Evolutionary conservation across 179 eudicot genomes (phyloP), one percentile per base, ranked within the genome.

Genomic region (Spinacia oleracea): DNA sequence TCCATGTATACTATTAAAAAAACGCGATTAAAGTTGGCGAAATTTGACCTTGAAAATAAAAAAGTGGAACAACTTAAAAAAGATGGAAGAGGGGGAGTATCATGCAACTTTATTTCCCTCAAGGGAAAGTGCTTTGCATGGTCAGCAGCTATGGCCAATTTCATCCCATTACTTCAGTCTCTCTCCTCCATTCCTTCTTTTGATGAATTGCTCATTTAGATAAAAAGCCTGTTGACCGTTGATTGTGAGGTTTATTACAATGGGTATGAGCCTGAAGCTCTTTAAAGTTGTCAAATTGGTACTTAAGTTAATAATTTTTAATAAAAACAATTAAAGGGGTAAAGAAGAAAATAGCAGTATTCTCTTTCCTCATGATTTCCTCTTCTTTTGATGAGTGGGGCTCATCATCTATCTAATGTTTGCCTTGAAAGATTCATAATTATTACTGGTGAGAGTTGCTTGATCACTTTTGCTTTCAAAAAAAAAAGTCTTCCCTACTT

Each of bases 351-450:
- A 74, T 78, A 83, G 83, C 80, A 73, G 73, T 84, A 69, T 56
- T 11, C 45, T 18, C 31, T 40, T 68, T 70, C 59, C 80, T 83
- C 79, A 89, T 88, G 85, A 85, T 86, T 79, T 88, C 82, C 88
- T 62, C 89, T 83, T 80, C 91, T 90, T 89, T 85, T 86, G 81
- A 91, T 84, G 84, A 75, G 80, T 81, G 83, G 66, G 85, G 80
- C 66, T 53, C 58, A 53, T 18, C 58, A 20, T 53, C 58, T 76
- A 73, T 67, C 75, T 67, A 16, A 50, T 67, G 74, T 77, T 81
- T 86, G 86, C 82, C 89, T 88, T 82, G 81, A 91, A 90, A 88
- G 90, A 78, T 87, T 83, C 90, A 83, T 88, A 83, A 83, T 85
- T 84, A 79, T 75, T 80, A 69, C 69, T 53, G 46, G 40, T 48